Evolutionary conservation across 306 rosid species (phyloP).

Genomic region (Begonia peltatifolia): DNA sequence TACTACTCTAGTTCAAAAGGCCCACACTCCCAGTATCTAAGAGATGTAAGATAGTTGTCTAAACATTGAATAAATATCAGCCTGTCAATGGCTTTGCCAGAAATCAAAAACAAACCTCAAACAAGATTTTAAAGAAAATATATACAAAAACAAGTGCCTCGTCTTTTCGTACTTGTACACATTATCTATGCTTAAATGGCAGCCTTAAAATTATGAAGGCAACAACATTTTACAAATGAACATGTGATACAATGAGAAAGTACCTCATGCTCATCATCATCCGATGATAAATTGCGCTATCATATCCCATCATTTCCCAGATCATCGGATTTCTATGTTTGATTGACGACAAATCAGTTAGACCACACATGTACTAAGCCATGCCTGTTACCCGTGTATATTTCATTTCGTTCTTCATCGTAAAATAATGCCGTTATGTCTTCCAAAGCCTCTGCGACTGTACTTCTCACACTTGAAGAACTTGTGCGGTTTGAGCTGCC

Average conservation of each 20-base stretch:
- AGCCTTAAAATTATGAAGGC: not conserved
- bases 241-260: constrained; percentile 16
- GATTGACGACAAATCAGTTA: constrained; percentile 21
- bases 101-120: too few relatives aligned
- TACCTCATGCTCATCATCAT: constrained; percentile 8
- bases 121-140: too few relatives aligned
- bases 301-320: not conserved
- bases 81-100: too few relatives aligned
- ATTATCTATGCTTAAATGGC: too few relatives aligned
- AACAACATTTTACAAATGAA: constrained; percentile 9
- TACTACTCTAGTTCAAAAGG: too few relatives aligned
- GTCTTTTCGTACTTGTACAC: too few relatives aligned
- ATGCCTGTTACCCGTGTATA: constrained; percentile 68
- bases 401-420: constrained; percentile 87
- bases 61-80: too few relatives aligned
- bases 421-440: constrained; percentile 82
- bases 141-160: too few relatives aligned
- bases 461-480: constrained; percentile 40
- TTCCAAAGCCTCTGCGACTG: constrained; percentile 84
- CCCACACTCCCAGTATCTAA: too few relatives aligned
- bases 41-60: too few relatives aligned
- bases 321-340: not conserved
- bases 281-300: not conserved
- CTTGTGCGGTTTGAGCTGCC: constrained; percentile 28
- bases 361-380: constrained; percentile 95